Evolutionary conservation across 2,329 filamentous ascomycete genomes (phyloP), one percentile per base, ranked within the genome.

Genomic region (Monilinia aucupariae): DNA sequence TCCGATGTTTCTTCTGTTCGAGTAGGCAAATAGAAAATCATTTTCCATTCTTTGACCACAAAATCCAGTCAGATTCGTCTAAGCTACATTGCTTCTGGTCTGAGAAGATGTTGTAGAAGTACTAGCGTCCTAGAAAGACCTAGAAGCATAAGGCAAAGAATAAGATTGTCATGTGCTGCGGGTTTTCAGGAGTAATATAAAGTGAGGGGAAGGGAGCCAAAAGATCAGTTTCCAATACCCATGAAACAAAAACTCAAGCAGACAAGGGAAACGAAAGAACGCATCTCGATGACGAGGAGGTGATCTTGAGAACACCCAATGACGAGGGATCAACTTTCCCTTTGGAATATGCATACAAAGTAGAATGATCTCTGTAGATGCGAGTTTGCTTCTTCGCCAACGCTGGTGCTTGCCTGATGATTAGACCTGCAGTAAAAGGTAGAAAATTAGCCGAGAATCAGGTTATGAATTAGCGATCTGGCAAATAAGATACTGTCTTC

Each of bases 401-500:
- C 25, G n/a, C 54, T 34, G 8, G 13, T 22, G 41, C 27, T 47
- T 61, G 48, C 15, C 1, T 54, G 20, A 45, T 60, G 15, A 13
- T 54, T 39, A 13, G 22, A 50, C 39, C 45, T 39, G 45, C 39
- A 37, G 53, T 52, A 13, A 61, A 12, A 30, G 34, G 25, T 43
- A 34, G 48, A 25, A 43, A 51, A 15, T 8, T 37, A 17, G n/a
- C 59, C 25, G 25, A 45, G 39, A 32, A 61, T 27, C 37, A 20
- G 45, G 53, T 32, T 34, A 50, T 56, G 25, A 49, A 49, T 48
- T 30, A 12, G 30, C 17, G 60, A 58, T 62, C 43, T 58, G 60
- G 60, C 52, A 58, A 27, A 58, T 43, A 32, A 43, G 20, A 62
- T 43, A 39, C 27, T 50, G 27, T 50, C 54, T 58, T 22, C 13